A percentile compares a stretch with the other conserved stretches of the same genome.
These are phyloP conservation scores for Hortiboletus campestris DNA, from an alignment of 768 basidiomycete genomes.

Conservation along the genomic window DNA sequence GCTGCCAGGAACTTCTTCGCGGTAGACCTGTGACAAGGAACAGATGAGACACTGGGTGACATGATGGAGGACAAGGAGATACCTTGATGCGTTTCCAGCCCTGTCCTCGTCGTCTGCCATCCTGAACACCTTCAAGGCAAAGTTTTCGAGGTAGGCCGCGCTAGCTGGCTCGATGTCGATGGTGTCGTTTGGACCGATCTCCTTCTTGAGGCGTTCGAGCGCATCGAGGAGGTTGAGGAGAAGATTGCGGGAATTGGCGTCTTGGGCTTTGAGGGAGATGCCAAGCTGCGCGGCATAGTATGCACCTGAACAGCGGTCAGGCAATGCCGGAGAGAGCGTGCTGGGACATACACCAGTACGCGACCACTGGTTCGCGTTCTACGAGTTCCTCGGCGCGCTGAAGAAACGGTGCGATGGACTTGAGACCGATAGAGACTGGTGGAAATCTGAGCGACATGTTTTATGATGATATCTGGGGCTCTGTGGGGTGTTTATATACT, in stretches of 20 bases:
- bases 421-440: constrained; percentile 59
- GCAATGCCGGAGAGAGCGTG: neutral
- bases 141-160: constrained; percentile 91
- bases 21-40: constrained; percentile 59
- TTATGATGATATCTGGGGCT: neutral
- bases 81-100: constrained; percentile 73
- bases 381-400: constrained; percentile 89
- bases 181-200: constrained; percentile 73
- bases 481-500: neutral
- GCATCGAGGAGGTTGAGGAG: constrained; percentile 71
- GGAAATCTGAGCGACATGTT: constrained; percentile 52
- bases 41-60: constrained; percentile 5
- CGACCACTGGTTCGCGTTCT: constrained; percentile 77
- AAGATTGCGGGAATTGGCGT: constrained; percentile 58
- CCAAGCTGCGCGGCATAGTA: constrained; percentile 92
- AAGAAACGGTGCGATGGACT: constrained; percentile 71
- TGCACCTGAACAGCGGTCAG: constrained; percentile 51
- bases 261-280: constrained; percentile 70
- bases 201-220: constrained; percentile 78
- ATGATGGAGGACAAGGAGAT: constrained; percentile 16
- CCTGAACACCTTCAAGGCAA: constrained; percentile 86
- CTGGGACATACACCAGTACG: constrained; percentile 86
- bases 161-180: constrained; percentile 80
- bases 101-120: constrained; percentile 92
- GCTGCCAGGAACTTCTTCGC: constrained; percentile 95